Base-by-base conservation (phyloP, 805 yeast species). In the Lipomyces chichibuensis region DNA sequence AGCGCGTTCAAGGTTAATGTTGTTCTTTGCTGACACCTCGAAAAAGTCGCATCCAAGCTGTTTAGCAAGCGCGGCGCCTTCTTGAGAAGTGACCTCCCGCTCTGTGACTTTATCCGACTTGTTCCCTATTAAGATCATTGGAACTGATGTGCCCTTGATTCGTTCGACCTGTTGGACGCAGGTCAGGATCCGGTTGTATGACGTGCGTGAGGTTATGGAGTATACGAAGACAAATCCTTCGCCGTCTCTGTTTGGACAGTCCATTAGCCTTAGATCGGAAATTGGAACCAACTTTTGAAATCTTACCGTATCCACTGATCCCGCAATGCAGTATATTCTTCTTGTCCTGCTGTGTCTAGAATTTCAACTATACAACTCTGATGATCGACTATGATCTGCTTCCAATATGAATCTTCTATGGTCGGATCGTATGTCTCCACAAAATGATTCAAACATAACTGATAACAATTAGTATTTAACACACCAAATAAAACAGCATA, bases 391-490 rank as follows among this genome's bases (percentile, higher is more conserved):
- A 89, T 92, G 65, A 92, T 87, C 72, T 91, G 93, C 75, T 92
- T 93, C 58, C 96, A 82, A 78, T 94, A 95, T 0, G 97, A 91
- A 75, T 94, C 98, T 77, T 94, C 99, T 71, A 94, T 95, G 8
- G 99, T 95, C 8, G 99, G 98, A 75, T 94, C 98, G 79, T 94
- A 94, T 49, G 92, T 85, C 74, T 94, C 98, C 64, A 91, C 86
- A 77, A 72, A 72, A 35, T 65, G 65, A 35, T 62, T 60, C 20
- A 65, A 57, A 58, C 74, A 72, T 17, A 71, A 59, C 70, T 62
- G 43, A 37, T 13, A 52, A 14, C 23, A 37, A 17, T 29, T 37
- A 32, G 43, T 11, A 14, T 32, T 17, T 25, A 52, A 25, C 23
- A 62, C 43, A 49, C 25, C 33, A 13, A 62, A 55, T 7, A n/a